Conservation (phyloP, 768 basidiomycete genomes). For the Strobilomyces dryophilus region DNA sequence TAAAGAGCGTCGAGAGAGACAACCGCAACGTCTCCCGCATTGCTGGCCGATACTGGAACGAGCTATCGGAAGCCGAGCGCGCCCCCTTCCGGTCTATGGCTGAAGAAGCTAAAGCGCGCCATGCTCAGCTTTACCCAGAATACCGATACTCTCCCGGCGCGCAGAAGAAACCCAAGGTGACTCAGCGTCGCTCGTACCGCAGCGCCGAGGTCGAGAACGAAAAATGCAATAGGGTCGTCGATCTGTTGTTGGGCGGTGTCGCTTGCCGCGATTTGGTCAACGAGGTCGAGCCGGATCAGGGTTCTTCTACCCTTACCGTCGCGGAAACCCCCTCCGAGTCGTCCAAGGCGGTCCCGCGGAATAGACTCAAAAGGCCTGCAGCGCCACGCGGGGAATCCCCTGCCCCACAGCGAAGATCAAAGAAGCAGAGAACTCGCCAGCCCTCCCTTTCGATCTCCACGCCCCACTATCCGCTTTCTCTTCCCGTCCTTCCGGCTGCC, state of each 20-base stretch:
- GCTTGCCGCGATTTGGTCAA: constrained; percentile 28
- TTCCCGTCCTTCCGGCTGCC: not conserved
- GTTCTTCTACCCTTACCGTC: not conserved
- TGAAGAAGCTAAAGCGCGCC: constrained; percentile 41
- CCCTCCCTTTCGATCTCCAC: not conserved
- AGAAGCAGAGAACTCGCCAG: constrained; percentile 1
- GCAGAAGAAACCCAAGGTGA: constrained; percentile 24
- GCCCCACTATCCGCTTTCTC: not conserved
- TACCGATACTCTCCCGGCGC: constrained; percentile 59
- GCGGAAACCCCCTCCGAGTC: not conserved
- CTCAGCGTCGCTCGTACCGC: constrained; percentile 34
- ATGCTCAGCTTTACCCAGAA: constrained; percentile 49
- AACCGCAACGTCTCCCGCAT: constrained; percentile 73
- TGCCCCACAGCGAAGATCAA: constrained; percentile 3
- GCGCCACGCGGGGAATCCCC: constrained; percentile 1
- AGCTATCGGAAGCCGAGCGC: constrained; percentile 44
- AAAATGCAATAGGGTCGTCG: constrained; percentile 37
- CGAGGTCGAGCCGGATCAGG: not conserved
- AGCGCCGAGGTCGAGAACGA: constrained; percentile 32
- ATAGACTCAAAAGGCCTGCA: constrained; percentile 7
- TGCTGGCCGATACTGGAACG: constrained; percentile 66
- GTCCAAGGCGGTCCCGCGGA: not conserved
- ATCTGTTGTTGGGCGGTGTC: constrained; percentile 33
- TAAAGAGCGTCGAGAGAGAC: constrained; percentile 54
- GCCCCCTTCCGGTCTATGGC: constrained; percentile 46